A percentile compares a stretch with the other conserved stretches of the same genome.
phyloP scores from a whole-genome alignment of 192 early-diverging fungal genomes.

The Umbelopsis isabellina region DNA sequence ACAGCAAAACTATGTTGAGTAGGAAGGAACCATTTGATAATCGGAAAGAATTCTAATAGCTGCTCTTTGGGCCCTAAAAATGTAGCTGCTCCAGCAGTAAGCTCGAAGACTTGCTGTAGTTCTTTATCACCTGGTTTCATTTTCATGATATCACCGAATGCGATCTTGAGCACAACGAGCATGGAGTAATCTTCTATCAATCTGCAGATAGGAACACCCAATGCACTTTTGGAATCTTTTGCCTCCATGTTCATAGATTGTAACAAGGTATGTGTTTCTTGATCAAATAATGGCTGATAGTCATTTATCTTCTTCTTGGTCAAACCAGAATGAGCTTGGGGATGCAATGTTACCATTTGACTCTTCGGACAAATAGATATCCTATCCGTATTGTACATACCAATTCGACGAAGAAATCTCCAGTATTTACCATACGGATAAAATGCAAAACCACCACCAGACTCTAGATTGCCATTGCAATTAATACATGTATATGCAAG shows the following conservation, averaged over 20 bases:
- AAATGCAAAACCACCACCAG: conserved; percentile 41
- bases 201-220: background rate
- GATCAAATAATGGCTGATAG: conserved; percentile 39
- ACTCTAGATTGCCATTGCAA: conserved; percentile 5
- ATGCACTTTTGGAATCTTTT: background rate
- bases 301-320: conserved; percentile 35
- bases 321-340: conserved; percentile 36
- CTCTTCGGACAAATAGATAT: background rate
- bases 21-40: conserved; percentile 30
- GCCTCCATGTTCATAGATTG: background rate
- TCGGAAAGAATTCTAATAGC: conserved; percentile 38
- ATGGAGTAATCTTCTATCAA: conserved; percentile 39
- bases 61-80: conserved; percentile 32
- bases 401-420: conserved; percentile 34
- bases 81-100: conserved; percentile 27
- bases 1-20: background rate
- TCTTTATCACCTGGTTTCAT: conserved; percentile 29
- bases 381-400: conserved; percentile 22
- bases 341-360: background rate
- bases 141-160: conserved; percentile 30
- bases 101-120: conserved; percentile 35
- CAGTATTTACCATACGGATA: conserved; percentile 37
- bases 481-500: background rate
- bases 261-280: conserved; percentile 11
- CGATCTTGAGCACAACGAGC: conserved; percentile 35